phyloP scores from a whole-genome alignment of 228 moss, liverwort and hornwort species.

The Sphagnum magellanicum region DNA sequence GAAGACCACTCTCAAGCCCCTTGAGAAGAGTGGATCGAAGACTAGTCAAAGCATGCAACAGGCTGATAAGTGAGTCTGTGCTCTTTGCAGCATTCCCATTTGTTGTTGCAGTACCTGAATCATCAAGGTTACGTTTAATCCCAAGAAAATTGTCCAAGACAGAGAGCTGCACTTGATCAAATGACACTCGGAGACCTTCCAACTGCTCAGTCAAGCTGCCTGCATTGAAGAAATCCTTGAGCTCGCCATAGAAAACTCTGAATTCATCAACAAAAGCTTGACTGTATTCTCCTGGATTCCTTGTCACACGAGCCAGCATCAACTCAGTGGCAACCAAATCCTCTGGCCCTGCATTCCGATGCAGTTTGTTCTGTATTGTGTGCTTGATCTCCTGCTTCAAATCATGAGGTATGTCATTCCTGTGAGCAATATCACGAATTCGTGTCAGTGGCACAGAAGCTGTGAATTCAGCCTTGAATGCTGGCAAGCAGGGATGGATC shows the following conservation, averaged over 20 bases:
- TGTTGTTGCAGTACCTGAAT: constrained; percentile 9
- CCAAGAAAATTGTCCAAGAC: constrained; percentile 60
- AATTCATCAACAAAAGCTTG: constrained; percentile 78
- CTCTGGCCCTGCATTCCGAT: constrained; percentile 95
- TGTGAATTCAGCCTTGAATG: constrained; percentile 98
- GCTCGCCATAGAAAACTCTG: constrained; percentile 67
- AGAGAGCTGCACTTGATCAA: constrained; percentile 44
- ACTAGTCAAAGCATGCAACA: constrained; percentile 60
- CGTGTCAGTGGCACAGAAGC: constrained; percentile 89
- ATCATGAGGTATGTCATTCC: constrained; percentile 93
- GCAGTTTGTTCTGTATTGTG: constrained; percentile 94
- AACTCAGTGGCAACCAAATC: constrained; percentile 87
- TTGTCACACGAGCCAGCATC: constrained; percentile 71
- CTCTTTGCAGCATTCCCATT: constrained; percentile 27
- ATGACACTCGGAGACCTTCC: constrained; percentile 61
- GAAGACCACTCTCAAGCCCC: constrained; percentile 76
- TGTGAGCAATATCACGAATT: constrained; percentile 92
- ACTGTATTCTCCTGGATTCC: constrained; percentile 65
- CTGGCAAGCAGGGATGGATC: constrained; percentile 90
- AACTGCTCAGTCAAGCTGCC: constrained; percentile 92
- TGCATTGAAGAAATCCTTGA: constrained; percentile 97
- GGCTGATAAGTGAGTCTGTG: constrained; percentile 47
- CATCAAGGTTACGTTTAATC: constrained; percentile 61
- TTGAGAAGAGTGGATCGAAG: constrained; percentile 58
- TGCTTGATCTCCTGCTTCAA: constrained; percentile 95